Evolutionary conservation across 2,329 filamentous ascomycete species (phyloP), one percentile per base, ranked within the genome.

Genomic region (Fusarium praegraminearum): DNA sequence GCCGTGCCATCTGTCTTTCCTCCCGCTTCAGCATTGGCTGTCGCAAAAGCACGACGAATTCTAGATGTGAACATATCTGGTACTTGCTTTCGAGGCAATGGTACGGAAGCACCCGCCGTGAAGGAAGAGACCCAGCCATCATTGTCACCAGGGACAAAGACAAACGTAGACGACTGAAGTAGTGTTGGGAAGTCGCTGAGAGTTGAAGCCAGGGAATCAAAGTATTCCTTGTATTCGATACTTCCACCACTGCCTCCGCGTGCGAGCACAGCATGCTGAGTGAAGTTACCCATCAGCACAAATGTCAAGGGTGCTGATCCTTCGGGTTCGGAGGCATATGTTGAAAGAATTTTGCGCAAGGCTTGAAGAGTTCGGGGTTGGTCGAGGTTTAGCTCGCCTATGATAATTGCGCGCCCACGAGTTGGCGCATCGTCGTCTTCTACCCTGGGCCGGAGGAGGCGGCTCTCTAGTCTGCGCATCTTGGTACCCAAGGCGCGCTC

Each of bases 161-260:
- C 84, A 78, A 98, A 97, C 0, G 92, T 95, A 7, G 92, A 91
- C 28, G 87, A 87, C 59, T 91, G 90, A 44, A 98, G 86, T 16
- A 99, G 86, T 1, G 87, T 85, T 5, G 93, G 93, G 76, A 93
- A 98, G 71, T 98, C 94, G 10, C 92, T 86, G 8, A 99, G 85
- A 2, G 93, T 86, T 3, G 90, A 89, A 5, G 96, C 95, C 15
- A 99, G 86, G 11, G 90, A 89, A 80, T 99, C 94, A 78, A 98
- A 98, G 77, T 92, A 91, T 80, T 98, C 96, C 82, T 98, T 98
- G 83, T 97, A 98, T 80, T 97, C 94, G 72, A 98, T 94, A 79
- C 93, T 95, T 38, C 93, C 93, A 24, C 91, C 90, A 38, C 89
- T 90, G 28, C 89, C 89, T 55, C 92, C 90, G 30, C 87, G 84